Evolutionary conservation across 768 basidiomycete species (phyloP), one percentile per base, ranked within the genome.

Genomic region (Mycena floridula): DNA sequence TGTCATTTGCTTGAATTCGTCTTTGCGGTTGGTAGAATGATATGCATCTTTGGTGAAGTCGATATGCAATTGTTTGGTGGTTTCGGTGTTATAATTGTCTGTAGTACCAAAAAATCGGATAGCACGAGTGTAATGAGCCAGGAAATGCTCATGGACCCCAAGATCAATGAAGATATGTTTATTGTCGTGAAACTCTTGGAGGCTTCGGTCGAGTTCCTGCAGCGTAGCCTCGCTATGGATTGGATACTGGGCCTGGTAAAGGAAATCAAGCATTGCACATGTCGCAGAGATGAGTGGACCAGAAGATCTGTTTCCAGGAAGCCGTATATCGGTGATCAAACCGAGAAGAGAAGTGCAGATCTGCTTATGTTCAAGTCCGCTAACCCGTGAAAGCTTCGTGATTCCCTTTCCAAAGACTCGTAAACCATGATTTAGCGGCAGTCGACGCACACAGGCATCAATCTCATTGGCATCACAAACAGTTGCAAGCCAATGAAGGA

Each of bases 61-160:
- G 37, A 72, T 73, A 44, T 74, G 70, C 0, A 69, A 55, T 1
- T 62, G 54, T 47, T 74, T 68, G 2, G 66, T 59, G 24, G 55
- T 54, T 47, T 72, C 59, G 1, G 69, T 73, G 45, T 68, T 64
- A 50, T 56, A 69, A 46, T 66, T 66, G 44, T 72, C 67, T 1
- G 62, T 52, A 1, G 65, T 57, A 2, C 73, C 72, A 27, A 55
- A 52, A 4, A 44, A 37, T 22, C 50, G 37, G 49, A 73, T 72
- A 6, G 43, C 27, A 1, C 44, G 9, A 2, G 47, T 11, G 47
- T 69, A 73, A 46, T 74, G 73, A 1, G 23, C 30, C 1, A 61
- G 46, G 52, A 70, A 71, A 40, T 60, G 7, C 9, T 57, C 40
- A 0, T 62, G 60, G 16, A 65, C 57, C 1, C 60, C 61, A 5